phyloP scores from a whole-genome alignment of 1,139 yeast species.

The Debaryomyces robertsiae region DNA sequence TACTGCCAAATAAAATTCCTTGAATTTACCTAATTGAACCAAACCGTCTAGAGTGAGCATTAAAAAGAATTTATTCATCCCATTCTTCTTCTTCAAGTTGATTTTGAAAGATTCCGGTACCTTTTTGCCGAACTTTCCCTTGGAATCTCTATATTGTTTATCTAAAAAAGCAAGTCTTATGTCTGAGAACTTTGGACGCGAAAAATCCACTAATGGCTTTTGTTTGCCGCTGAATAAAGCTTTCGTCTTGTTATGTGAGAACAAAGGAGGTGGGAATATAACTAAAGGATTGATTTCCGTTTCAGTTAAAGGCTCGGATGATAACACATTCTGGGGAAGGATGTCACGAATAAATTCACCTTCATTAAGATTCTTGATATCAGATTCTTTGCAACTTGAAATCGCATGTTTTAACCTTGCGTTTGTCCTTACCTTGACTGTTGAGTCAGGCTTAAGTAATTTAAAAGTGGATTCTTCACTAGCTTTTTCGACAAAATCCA shows the following conservation, averaged over 20 bases:
- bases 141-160: constrained; percentile 21
- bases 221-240: constrained; percentile 26
- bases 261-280: constrained; percentile 33
- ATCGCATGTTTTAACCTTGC: constrained; percentile 12
- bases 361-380: constrained; percentile 2
- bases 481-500: constrained; percentile 18
- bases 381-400: constrained; percentile 5
- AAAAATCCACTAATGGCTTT: constrained; percentile 36
- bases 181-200: constrained; percentile 28
- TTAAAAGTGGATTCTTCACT: not conserved
- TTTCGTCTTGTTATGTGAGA: constrained; percentile 26
- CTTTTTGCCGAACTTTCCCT: constrained; percentile 27
- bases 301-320: constrained; percentile 12
- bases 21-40: constrained; percentile 32
- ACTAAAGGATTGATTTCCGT: constrained; percentile 32
- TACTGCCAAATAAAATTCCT: constrained; percentile 31
- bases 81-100: constrained; percentile 15
- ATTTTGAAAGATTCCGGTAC: constrained; percentile 15
- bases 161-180: constrained; percentile 18
- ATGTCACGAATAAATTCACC: constrained; percentile 10
- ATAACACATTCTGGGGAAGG: constrained; percentile 19
- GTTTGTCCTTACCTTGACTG: constrained; percentile 10
- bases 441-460: constrained; percentile 1
- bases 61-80: constrained; percentile 35
- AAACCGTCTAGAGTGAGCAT: constrained; percentile 36